Conservation (phyloP, 495 filamentous ascomycete species). For the Penicillium antarcticum region DNA sequence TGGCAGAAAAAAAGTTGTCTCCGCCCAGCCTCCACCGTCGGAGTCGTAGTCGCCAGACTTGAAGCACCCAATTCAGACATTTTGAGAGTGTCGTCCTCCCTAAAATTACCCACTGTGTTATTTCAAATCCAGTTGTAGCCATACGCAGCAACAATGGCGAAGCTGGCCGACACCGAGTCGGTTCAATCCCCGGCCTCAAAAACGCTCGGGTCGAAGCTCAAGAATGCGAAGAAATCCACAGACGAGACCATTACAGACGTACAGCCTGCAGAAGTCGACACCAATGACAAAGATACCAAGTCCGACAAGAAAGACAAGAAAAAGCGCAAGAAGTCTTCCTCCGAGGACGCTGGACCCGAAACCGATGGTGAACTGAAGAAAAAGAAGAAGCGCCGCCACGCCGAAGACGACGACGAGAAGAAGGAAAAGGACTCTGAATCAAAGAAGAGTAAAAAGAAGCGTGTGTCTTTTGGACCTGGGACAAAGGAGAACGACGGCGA, state of each 20-base stretch:
- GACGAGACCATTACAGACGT: conserved; percentile 15
- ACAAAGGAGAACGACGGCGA: conserved; percentile 60
- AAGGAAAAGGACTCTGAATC: conserved; percentile 17
- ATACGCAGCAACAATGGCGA: conserved; percentile 16
- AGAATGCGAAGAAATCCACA: conserved; percentile 51
- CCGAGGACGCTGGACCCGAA: conserved; percentile 14
- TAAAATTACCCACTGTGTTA: background rate
- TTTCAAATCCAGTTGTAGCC: background rate
- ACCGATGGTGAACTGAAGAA: conserved; percentile 14
- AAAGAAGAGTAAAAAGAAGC: conserved; percentile 50
- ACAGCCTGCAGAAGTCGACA: background rate
- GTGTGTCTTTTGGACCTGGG: conserved; percentile 73
- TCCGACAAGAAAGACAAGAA: conserved; percentile 10
- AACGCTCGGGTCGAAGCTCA: conserved; percentile 72
- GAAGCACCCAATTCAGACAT: background rate
- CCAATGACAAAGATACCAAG: conserved; percentile 16
- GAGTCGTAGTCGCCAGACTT: background rate
- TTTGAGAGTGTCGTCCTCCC: background rate
- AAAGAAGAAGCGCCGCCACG: conserved; percentile 23
- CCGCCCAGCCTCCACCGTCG: background rate
- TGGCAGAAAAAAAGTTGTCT: conserved; percentile 11
- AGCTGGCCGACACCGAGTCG: conserved; percentile 10
- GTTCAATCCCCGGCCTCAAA: conserved; percentile 68
- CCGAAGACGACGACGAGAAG: conserved; percentile 12
- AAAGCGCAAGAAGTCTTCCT: conserved; percentile 12